Evolutionary conservation across 495 filamentous ascomycete species (phyloP).

Genomic region (Aspergillus steynii): DNA sequence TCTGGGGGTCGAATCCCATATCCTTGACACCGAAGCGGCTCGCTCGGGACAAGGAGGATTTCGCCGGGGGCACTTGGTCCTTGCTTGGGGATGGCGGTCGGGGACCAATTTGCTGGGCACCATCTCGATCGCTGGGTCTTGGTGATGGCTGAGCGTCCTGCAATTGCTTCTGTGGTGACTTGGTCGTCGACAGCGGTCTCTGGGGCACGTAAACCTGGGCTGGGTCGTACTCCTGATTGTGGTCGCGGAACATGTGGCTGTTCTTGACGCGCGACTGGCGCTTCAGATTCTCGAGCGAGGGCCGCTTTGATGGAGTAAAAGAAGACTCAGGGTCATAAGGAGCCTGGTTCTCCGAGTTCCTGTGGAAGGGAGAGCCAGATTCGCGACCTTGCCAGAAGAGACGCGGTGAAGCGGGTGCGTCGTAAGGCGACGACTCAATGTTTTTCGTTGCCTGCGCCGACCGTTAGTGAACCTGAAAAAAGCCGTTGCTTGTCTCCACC

Average conservation of each 20-base stretch:
- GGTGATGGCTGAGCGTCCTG: slow-evolving; percentile 15
- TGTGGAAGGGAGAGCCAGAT: slow-evolving; percentile 57
- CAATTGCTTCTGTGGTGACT: slow-evolving; percentile 54
- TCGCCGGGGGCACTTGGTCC: slow-evolving; percentile 74
- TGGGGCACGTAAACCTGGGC: slow-evolving; percentile 71
- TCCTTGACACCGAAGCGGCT: slow-evolving; percentile 65
- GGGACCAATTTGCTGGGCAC: slow-evolving; percentile 33
- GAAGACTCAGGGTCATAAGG: slow-evolving; percentile 61
- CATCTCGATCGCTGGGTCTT: slow-evolving; percentile 13
- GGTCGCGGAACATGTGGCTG: slow-evolving; percentile 90
- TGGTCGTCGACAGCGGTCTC: slow-evolving; percentile 68
- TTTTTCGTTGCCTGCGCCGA: slow-evolving; percentile 43
- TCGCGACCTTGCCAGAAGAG: slow-evolving; percentile 85
- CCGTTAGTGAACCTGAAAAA: neutral
- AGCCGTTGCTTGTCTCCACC: no score
- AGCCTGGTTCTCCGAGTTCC: slow-evolving; percentile 65
- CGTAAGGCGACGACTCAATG: slow-evolving; percentile 72
- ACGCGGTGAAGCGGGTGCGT: slow-evolving; percentile 70
- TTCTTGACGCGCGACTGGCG: slow-evolving; percentile 93
- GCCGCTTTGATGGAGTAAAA: slow-evolving; percentile 69
- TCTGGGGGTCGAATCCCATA: slow-evolving; percentile 67
- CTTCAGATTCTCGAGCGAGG: slow-evolving; percentile 91
- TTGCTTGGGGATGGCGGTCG: slow-evolving; percentile 66
- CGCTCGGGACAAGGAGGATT: slow-evolving; percentile 75
- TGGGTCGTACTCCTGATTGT: slow-evolving; percentile 88